These are phyloP conservation scores for Fusarium sp. DNA, from an alignment of 2,329 filamentous ascomycete genomes.

Conservation along the genomic window DNA sequence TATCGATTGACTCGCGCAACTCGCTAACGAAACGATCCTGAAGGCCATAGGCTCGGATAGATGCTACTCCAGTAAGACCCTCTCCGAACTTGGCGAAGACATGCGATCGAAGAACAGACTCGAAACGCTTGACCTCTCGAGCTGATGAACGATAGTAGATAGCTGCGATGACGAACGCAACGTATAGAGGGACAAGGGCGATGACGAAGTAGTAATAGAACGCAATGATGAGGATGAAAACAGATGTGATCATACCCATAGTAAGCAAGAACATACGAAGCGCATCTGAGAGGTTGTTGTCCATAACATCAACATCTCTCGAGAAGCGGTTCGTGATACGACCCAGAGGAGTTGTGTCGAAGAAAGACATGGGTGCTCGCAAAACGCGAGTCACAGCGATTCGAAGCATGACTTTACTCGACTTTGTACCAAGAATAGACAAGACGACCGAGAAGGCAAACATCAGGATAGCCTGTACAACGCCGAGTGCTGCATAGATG, in stretches of 20 bases:
- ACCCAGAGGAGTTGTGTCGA: constrained; percentile 94
- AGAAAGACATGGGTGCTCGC: constrained; percentile 86
- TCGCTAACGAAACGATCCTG: constrained; percentile 77
- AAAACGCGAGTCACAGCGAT: constrained; percentile 81
- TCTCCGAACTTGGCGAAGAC: constrained; percentile 95
- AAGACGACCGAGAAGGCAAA: constrained; percentile 84
- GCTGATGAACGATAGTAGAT: constrained; percentile 92
- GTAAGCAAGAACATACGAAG: constrained; percentile 95
- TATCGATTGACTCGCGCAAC: constrained; percentile 79
- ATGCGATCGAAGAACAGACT: constrained; percentile 84
- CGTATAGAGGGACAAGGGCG: constrained; percentile 71
- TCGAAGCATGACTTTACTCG: constrained; percentile 84
- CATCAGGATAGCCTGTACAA: constrained; percentile 76
- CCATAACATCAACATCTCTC: constrained; percentile 95
- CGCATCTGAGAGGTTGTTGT: constrained; percentile 88
- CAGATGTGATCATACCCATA: constrained; percentile 80
- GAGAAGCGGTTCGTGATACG: constrained; percentile 97
- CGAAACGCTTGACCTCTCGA: constrained; percentile 93
- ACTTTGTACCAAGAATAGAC: constrained; percentile 81
- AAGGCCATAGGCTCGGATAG: constrained; percentile 89
- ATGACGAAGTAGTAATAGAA: constrained; percentile 90
- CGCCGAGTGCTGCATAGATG: constrained; percentile 76
- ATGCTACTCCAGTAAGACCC: constrained; percentile 83
- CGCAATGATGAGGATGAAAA: constrained; percentile 92
- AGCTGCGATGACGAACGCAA: constrained; percentile 84